Evolutionary conservation across 2,329 filamentous ascomycete species (phyloP).

Genomic region (Colletotrichum orchidophilum): DNA sequence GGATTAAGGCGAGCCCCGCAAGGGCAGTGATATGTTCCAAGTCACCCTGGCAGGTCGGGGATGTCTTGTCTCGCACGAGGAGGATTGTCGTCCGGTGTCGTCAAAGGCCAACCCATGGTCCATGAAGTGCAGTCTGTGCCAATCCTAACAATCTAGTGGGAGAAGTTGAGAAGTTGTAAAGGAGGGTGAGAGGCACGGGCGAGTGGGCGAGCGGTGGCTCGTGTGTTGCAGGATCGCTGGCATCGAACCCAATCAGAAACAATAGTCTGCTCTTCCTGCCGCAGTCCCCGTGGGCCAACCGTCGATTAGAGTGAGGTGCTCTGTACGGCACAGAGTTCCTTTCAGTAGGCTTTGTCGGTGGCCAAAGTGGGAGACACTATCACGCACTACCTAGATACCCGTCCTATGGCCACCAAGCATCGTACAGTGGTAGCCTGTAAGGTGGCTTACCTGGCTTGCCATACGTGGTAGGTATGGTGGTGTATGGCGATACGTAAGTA

Average conservation of each 20-base stretch:
- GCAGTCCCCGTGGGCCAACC: constrained; percentile 7
- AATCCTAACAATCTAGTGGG: constrained; percentile 24
- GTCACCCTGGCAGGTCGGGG: not conserved
- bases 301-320: not conserved
- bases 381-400: not conserved
- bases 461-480: not conserved
- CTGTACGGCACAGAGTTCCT: not conserved
- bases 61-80: constrained; percentile 22
- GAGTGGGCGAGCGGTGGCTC: constrained; percentile 23
- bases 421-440: not conserved
- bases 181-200: constrained; percentile 16
- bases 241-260: constrained; percentile 35
- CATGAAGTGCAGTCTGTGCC: constrained; percentile 27
- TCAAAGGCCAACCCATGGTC: constrained; percentile 21
- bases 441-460: not conserved
- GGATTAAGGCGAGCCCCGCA: not conserved
- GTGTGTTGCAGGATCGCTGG: constrained; percentile 29
- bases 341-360: not conserved
- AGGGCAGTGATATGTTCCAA: too few relatives aligned
- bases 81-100: constrained; percentile 31
- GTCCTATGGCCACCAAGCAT: not conserved
- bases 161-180: not conserved
- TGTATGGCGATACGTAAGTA: too few relatives aligned
- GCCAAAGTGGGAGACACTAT: not conserved
- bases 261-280: constrained; percentile 30